Evolutionary conservation across 176 grass and related monocot genomes (phyloP), one percentile per base, ranked within the genome.

Genomic region (Bromus sterilis): DNA sequence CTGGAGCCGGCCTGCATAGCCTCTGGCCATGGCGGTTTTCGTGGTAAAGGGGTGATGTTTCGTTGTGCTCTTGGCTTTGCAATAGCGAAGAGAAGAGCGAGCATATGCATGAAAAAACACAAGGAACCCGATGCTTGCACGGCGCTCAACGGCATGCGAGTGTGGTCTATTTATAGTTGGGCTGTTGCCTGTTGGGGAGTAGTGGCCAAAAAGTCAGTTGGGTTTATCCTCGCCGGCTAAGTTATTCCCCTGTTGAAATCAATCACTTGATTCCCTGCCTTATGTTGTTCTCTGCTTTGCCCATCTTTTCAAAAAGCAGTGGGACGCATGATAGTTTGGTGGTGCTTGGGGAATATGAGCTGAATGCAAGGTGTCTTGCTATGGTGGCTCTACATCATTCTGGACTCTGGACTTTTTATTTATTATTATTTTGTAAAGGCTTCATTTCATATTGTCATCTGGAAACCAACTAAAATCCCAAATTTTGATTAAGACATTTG

Each of bases 91-190:
- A 78, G 60, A 66, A 49, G 20, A 66, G 20, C 20, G 14, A 24
- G n/a, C 28, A 49, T 65, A 51, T 66, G 77, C 77, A 66, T 79
- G 77, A 66, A 63, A 65, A 65, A 60, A 35, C 11, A 66, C 77
- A 66, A 66, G 43, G 43, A 79, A 66, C 77, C 30, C 15, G n/a
- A 25, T 36, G 30, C 49, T n/a, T 36, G 41, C 8, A 23, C 48
- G 31, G 63, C 29, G 33, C 16, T 33, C 66, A 24, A 10, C 30
- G 44, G 44, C 61, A 79, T 48, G 46, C 8, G 7, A 29, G 41
- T 65, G 77, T 79, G 21, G 42, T 21, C 12, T 79, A 79, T 79
- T 36, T 79, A 66, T 79, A 78, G 20, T n/a, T 16, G n/a, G n/a
- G n/a, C n/a, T n/a, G n/a, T n/a, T n/a, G n/a, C n/a, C n/a, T n/a